Evolutionary conservation across 495 filamentous ascomycete species (phyloP).

Genomic region (Venustampulla echinocandica): DNA sequence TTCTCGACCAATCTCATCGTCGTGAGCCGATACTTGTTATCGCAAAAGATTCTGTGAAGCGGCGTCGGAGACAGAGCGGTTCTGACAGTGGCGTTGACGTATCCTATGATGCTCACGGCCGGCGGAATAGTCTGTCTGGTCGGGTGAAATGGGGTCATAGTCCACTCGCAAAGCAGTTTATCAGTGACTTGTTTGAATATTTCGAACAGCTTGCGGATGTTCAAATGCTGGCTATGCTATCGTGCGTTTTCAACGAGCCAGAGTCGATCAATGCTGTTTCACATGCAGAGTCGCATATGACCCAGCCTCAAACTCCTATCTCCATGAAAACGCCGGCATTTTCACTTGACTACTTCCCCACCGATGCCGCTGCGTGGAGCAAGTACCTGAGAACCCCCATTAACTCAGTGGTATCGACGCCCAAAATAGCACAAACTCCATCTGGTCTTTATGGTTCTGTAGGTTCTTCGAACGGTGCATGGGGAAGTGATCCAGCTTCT

Average conservation of each 20-base stretch:
- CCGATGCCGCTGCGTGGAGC: conserved; percentile 48
- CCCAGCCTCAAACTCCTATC: conserved; percentile 46
- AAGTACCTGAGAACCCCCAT: conserved; percentile 36
- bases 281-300: conserved; percentile 36
- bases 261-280: conserved; percentile 38
- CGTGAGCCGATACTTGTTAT: conserved; percentile 53
- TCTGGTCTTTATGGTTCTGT: conserved; percentile 51
- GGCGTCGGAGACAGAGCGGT: conserved; percentile 34
- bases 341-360: conserved; percentile 61
- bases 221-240: conserved; percentile 93
- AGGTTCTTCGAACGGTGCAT: conserved; percentile 46
- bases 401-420: conserved; percentile 46
- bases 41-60: conserved; percentile 35
- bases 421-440: conserved; percentile 48
- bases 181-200: conserved; percentile 60
- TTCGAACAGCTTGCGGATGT: conserved; percentile 74
- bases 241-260: conserved; percentile 74
- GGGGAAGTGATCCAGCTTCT: conserved; percentile 39
- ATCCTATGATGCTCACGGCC: conserved; percentile 13
- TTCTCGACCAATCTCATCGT: conserved; percentile 40
- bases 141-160: conserved; percentile 80
- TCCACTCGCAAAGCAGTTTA: conserved; percentile 70
- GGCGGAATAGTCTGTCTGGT: conserved; percentile 34
- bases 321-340: conserved; percentile 58
- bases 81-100: conserved; percentile 39